These are phyloP conservation scores for Geotrichum candidum DNA, from an alignment of 1,139 yeast genomes.

Conservation along the genomic window DNA sequence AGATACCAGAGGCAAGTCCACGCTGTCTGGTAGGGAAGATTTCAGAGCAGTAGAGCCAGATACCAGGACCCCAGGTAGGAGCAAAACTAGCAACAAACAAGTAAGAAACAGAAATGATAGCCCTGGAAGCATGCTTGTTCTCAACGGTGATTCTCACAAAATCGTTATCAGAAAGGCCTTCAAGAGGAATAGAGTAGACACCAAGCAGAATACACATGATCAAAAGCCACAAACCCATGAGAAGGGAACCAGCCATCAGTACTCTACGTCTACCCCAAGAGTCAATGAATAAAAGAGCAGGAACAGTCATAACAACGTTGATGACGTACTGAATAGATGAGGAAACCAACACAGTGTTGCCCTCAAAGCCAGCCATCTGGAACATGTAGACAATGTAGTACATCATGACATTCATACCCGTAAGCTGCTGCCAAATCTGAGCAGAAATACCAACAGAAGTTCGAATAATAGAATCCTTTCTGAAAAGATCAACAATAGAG, in stretches of 20 bases:
- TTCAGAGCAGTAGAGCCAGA: conserved; percentile 53
- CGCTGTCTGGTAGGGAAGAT: conserved; percentile 57
- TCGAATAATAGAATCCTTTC: conserved; percentile 44
- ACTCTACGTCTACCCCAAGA: conserved; percentile 50
- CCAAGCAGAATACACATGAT: conserved; percentile 42
- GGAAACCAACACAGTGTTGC: conserved; percentile 39
- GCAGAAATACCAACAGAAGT: conserved; percentile 51
- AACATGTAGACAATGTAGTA: conserved; percentile 38
- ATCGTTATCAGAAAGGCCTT: conserved; percentile 32
- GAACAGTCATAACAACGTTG: conserved; percentile 39
- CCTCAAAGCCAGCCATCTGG: conserved; percentile 36
- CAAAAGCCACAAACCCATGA: conserved; percentile 43
- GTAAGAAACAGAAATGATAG: conserved; percentile 54
- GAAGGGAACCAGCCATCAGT: conserved; percentile 37
- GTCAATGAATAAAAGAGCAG: conserved; percentile 45
- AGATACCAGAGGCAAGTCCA: conserved; percentile 48
- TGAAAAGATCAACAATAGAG: conserved; percentile 44
- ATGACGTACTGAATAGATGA: conserved; percentile 56
- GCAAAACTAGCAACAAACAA: conserved; percentile 62
- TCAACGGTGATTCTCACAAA: conserved; percentile 45
- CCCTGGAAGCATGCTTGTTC: conserved; percentile 39
- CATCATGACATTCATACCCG: conserved; percentile 66
- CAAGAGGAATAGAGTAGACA: conserved; percentile 39
- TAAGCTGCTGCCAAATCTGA: conserved; percentile 67
- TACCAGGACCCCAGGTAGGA: conserved; percentile 61